Conservation (phyloP, 1,139 yeast species). For the Casaregolazyma suthepensis region DNA sequence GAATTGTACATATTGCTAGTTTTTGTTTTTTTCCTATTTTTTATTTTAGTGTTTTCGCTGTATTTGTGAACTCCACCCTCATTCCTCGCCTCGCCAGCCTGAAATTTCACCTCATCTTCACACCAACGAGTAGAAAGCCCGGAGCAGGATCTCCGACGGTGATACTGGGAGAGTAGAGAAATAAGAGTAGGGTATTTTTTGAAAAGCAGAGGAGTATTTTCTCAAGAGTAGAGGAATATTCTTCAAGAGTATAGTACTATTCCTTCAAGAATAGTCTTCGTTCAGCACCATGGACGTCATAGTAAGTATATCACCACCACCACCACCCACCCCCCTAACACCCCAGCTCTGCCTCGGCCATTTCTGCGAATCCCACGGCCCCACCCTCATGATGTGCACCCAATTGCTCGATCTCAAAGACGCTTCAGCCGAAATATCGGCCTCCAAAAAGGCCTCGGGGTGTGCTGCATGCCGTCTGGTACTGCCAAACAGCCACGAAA, state of each 20-base stretch:
- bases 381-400: conserved; percentile 68
- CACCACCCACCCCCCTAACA: no score
- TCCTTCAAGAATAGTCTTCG: no score
- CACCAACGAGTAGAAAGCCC: neutral
- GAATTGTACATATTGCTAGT: no score
- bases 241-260: no score
- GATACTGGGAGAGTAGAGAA: no score
- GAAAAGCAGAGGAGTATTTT: no score
- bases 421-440: conserved; percentile 18
- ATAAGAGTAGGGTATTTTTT: no score
- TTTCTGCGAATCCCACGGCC: conserved; percentile 85
- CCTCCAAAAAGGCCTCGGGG: conserved; percentile 17
- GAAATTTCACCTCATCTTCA: neutral
- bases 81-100: neutral
- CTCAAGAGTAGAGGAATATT: no score
- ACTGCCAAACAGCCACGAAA: conserved; percentile 16
- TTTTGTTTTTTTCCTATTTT: no score
- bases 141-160: neutral
- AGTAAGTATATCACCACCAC: no score
- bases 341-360: conserved; percentile 64
- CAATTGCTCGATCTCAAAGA: conserved; percentile 39
- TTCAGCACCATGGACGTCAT: conserved; percentile 6
- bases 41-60: no score
- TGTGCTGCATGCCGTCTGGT: conserved; percentile 25
- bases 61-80: no score